phyloP scores from a whole-genome alignment of 352 stramenopile species.

The Phytopythium sindhum region DNA sequence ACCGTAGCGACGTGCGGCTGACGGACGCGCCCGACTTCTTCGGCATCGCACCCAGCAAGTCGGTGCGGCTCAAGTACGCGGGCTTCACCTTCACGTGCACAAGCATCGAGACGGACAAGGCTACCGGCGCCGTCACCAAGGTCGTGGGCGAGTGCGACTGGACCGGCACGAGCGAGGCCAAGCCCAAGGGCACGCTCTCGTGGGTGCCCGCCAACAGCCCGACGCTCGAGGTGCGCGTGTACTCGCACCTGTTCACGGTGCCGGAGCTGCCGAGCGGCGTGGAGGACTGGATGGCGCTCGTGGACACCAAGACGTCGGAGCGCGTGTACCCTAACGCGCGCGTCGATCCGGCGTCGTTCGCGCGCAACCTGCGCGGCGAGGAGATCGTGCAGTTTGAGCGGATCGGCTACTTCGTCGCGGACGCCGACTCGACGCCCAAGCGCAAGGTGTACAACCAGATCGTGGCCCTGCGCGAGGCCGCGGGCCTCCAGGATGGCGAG shows the following conservation, averaged over 20 bases:
- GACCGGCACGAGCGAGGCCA: slow-evolving; percentile 56
- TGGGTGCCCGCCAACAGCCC: slow-evolving; percentile 91
- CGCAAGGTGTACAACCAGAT: slow-evolving; percentile 97
- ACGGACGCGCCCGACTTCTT: slow-evolving; percentile 90
- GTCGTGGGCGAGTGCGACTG: slow-evolving; percentile 68
- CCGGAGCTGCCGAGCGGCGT: slow-evolving; percentile 69
- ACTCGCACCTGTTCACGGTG: slow-evolving; percentile 96
- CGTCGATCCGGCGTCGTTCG: slow-evolving; percentile 79
- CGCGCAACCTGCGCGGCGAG: slow-evolving; percentile 45
- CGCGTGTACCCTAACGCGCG: slow-evolving; percentile 82
- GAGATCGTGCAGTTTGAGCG: slow-evolving; percentile 96
- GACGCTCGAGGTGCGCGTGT: slow-evolving; percentile 92
- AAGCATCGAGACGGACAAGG: slow-evolving; percentile 72
- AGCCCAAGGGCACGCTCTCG: slow-evolving; percentile 94
- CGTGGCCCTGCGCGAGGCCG: slow-evolving; percentile 91
- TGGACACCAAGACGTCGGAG: slow-evolving; percentile 86
- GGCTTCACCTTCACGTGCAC: slow-evolving; percentile 91
- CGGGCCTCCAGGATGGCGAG: slow-evolving; percentile 32
- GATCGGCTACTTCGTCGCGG: slow-evolving; percentile 97
- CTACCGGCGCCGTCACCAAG: slow-evolving; percentile 44
- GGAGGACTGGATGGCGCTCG: slow-evolving; percentile 73
- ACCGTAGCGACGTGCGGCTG: slow-evolving; percentile 66
- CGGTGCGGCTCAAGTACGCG: slow-evolving; percentile 96
- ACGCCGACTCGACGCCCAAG: slow-evolving; percentile 91
- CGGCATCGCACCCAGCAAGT: slow-evolving; percentile 93